Evolutionary conservation across 345 rosid species (phyloP), one percentile per base, ranked within the genome.

Genomic region (Anastatica hierochuntica): DNA sequence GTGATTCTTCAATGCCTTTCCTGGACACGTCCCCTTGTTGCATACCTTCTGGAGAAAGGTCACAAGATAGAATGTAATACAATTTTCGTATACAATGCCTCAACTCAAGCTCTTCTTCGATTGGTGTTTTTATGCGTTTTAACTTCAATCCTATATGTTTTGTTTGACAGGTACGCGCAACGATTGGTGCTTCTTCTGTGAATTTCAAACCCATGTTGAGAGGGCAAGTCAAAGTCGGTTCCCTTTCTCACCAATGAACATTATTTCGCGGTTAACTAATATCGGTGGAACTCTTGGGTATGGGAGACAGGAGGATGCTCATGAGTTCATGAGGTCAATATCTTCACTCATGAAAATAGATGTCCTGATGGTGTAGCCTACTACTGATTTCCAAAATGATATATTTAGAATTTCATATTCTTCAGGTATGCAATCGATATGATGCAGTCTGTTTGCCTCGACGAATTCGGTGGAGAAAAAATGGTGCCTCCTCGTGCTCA

Each of bases 221-320:
- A 79, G 82, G 58, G 77, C 85, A 56, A 85, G 71, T 71, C 75
- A 72, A 47, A 85, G 82, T 66, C 43, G 49, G 1, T 68, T 59
- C 13, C 80, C 95, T n/a, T 94, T 94, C 65, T 85, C 97, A 17
- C 99, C 99, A 7, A 72, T 72, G 62, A 83, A 72, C 60, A 94
- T 88, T 47, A 78, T 88, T 17, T 88, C 99, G n/a, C 76, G 90
- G 34, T 58, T 94, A 42, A 80, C 89, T 43, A 88, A 79, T 50
- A 83, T 92, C 56, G 94, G 95, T 61, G 90, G 99, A 53, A 88
- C 83, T 72, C 94, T 94, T 52, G 99, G 90, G 45, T 81, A 80
- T 75, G 99, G 99, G 67, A 85, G 87, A 74, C 97, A 94, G 63
- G 99, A 94, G 76, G 99, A 94, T 82, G 97, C 99, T 53, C 99